Evolutionary conservation across 768 basidiomycete genomes (phyloP).

Genomic region (Gymnopilus junonius): DNA sequence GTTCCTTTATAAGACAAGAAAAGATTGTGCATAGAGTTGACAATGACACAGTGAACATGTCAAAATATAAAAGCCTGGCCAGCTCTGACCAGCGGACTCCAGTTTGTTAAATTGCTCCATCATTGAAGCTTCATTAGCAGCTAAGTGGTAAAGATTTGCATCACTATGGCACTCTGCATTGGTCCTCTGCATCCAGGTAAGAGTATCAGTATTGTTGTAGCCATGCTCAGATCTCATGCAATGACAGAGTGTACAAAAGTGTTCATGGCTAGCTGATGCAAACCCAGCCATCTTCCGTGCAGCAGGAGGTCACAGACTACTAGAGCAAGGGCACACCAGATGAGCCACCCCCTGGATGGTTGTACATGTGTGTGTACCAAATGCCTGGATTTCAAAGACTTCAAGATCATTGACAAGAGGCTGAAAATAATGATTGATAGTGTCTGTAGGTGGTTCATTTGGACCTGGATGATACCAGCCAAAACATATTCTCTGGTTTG

Average conservation of each 20-base stretch:
- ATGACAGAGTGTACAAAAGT: slow-evolving; percentile 18
- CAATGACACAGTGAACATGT: slow-evolving; percentile 30
- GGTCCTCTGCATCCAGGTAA: slow-evolving; percentile 22
- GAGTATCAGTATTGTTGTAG: slow-evolving; percentile 20
- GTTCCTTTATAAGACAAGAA: slow-evolving; percentile 34
- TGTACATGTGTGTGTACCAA: background rate
- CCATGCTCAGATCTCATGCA: slow-evolving; percentile 10
- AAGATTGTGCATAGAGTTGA: slow-evolving; percentile 48
- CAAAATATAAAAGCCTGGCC: slow-evolving; percentile 43
- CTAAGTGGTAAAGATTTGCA: background rate
- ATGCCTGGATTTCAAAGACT: slow-evolving; percentile 4
- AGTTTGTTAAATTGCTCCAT: background rate
- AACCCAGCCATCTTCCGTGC: slow-evolving; percentile 28
- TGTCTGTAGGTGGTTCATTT: slow-evolving; percentile 25
- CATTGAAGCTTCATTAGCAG: background rate
- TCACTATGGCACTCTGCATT: slow-evolving; percentile 13
- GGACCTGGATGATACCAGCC: slow-evolving; percentile 32
- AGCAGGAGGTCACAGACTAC: slow-evolving; percentile 42
- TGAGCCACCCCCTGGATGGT: slow-evolving; percentile 16
- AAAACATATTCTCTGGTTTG: slow-evolving; percentile 25
- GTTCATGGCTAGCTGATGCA: slow-evolving; percentile 5
- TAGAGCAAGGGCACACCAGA: slow-evolving; percentile 29
- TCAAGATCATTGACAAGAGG: slow-evolving; percentile 33
- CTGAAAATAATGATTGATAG: slow-evolving; percentile 34
- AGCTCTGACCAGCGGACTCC: slow-evolving; percentile 30